Evolutionary conservation across 371 early-diverging fungal species (phyloP), one percentile per base, ranked within the genome.

Genomic region (Mortierella sp.): DNA sequence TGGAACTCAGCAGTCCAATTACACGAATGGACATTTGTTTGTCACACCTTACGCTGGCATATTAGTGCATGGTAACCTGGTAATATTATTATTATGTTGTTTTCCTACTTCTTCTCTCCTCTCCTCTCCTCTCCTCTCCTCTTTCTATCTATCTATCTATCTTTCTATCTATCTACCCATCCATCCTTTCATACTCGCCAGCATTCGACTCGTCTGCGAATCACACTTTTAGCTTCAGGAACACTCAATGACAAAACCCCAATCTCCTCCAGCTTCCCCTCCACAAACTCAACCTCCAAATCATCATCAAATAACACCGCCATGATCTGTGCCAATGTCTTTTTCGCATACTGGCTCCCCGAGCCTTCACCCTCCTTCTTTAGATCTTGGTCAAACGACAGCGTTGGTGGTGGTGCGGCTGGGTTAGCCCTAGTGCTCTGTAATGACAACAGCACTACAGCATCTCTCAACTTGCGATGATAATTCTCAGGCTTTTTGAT

Each of bases 401-500:
- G 16, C 63, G 22, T 58, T 21, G 47, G 78, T 55, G 1, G 32
- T 62, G 28, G 45, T n/a, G 43, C 76, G 50, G 61, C 75, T 13
- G 64, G 72, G 32, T 80, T 75, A 33, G 53, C 69, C 38, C 72
- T 80, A 24, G 81, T 72, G 21, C 86, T 83, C 13, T 85, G 81
- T 28, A 88, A 48, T 13, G 83, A 83, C n/a, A 88, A 63, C 52
- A 87, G 59, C 38, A 84, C 70, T n/a, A 78, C 58, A 0, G 86
- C 76, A 62, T 87, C 88, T 43, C 85, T 83, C 48, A 88, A 58
- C 63, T 86, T 88, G 62, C 69, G 69, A 55, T 77, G 79, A 60
- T 88, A 88, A 66, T 88, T 91, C 70, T 92, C 91, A 0, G 91
- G 88, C 58, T 87, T 88, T 15, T 76, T 82, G 19, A 88, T 81